Base-by-base conservation (phyloP, 495 filamentous ascomycete species). In the Pyrenula massariospora region DNA sequence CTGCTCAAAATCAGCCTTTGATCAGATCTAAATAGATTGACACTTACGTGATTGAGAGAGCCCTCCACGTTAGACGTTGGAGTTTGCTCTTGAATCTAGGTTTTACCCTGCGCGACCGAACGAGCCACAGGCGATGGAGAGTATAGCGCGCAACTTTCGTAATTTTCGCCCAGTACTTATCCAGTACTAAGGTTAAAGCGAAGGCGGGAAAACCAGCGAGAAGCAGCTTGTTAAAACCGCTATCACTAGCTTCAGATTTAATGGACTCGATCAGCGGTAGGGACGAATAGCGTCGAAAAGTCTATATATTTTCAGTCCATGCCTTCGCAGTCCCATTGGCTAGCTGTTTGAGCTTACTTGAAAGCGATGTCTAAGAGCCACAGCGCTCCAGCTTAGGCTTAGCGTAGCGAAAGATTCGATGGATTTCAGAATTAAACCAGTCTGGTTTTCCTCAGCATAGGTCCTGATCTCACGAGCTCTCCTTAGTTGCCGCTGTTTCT, bases 151-250 rank as follows among this genome's bases (percentile, higher is more conserved):
- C 5, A 15, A 8, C 15, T 15, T 42, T 42, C 15, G 31, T 15
- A 15, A 42, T 42, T 42, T 8, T 5, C 5, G 8, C 15, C 31
- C 31, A 42, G 31, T 42, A 8, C 8, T 42, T 5, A 42, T 42
- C 31, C 31, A 42, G 31, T 8, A 42, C 8, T 5, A 42, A 15
- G 10, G 50, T 8, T 52, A 52, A 20, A 20, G 8, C 19, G 50
- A 20, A 52, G 11, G 73, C 72, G 48, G 73, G 70, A 23, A 75
- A 67, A 1, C 77, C 77, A 31, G 71, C 68, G 52, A 76, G 76
- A 48, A 77, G 68, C 48, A 76, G 72, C 0, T 65, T 67, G n/a
- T 67, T 1, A 2, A 68, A 52, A 1, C 75, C 73, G 24, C 66
- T 57, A 12, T 59, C 52, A 15, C 56, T 62, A 49, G 68, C 64